Evolutionary conservation across 2,329 filamentous ascomycete species (phyloP).

Genomic region (Fusarium sublunatum): DNA sequence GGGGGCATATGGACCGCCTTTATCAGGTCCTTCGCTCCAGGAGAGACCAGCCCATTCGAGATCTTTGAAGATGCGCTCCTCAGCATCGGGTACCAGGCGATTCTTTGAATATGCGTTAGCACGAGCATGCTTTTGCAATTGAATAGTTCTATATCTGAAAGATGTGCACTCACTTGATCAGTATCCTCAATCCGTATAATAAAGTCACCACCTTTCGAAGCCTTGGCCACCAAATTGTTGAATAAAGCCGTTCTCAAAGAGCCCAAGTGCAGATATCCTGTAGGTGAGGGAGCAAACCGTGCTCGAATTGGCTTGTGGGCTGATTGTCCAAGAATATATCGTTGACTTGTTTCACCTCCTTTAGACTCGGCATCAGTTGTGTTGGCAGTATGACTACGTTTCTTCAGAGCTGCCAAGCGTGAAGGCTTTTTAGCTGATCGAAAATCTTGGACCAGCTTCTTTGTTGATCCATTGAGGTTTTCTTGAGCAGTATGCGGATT

Average conservation of each 20-base stretch:
- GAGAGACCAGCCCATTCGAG: constrained; percentile 87
- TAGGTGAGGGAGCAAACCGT: constrained; percentile 95
- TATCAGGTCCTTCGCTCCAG: constrained; percentile 94
- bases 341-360: constrained; percentile 23
- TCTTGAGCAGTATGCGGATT: background rate
- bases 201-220: constrained; percentile 85
- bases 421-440: constrained; percentile 21
- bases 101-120: constrained; percentile 63
- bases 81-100: constrained; percentile 83
- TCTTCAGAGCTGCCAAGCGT: constrained; percentile 43
- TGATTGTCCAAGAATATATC: constrained; percentile 54
- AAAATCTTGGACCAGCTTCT: background rate
- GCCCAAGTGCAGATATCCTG: constrained; percentile 91
- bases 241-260: constrained; percentile 94
- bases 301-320: constrained; percentile 67
- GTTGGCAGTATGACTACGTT: constrained; percentile 14
- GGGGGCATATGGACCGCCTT: constrained; percentile 84
- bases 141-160: background rate
- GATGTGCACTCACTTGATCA: constrained; percentile 74
- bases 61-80: constrained; percentile 80
- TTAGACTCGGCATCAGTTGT: background rate
- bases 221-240: constrained; percentile 90
- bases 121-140: background rate
- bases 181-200: constrained; percentile 94
- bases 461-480: background rate